Evolutionary conservation across 225 moss, liverwort and hornwort genomes (phyloP), one percentile per base, ranked within the genome.

Genomic region (Neckera pumila): DNA sequence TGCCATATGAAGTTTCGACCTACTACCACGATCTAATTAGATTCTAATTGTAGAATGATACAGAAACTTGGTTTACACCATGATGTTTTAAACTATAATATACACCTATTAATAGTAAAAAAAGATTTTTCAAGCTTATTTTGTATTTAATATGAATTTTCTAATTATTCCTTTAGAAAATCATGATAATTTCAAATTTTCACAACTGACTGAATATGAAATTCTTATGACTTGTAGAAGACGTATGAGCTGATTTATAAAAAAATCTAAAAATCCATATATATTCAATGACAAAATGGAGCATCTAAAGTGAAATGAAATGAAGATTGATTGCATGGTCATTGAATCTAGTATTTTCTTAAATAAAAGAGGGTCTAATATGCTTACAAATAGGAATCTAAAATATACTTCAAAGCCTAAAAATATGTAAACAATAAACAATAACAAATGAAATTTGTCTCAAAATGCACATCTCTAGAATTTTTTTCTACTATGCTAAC

Each of bases 261-360:
- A 0, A 18, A 67, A 67, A 67, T 22, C 4, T 12, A 69, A 38
- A 22, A 23, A 16, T 17, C 3, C 6, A 43, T 27, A 3, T 8
- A 28, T 3, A 72, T 28, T 28, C 2, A 72, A 43, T 72, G 72
- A 28, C 5, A 27, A 72, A 72, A 72, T 28, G 1, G 9, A 72
- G 6, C 43, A 72, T 72, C 3, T 1, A 10, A 0, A 43, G 3
- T 43, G 10, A 9, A 28, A 6, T 9, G 16, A 5, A 2, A 26
- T 27, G 3, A 27, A 16, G 10, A 72, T 9, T 73, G 6, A 45
- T 3, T 0, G 0, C 4, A 43, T 30, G 11, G 4, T 47, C 28
- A 30, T 30, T 0, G 2, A 18, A 18, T 74, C 2, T 18, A 5
- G 2, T 1, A 0, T 31, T 30, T 74, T 1, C n/a, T n/a, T n/a